phyloP scores from a whole-genome alignment of 257 asterid genomes.

The Solanum pinnatisectum region DNA sequence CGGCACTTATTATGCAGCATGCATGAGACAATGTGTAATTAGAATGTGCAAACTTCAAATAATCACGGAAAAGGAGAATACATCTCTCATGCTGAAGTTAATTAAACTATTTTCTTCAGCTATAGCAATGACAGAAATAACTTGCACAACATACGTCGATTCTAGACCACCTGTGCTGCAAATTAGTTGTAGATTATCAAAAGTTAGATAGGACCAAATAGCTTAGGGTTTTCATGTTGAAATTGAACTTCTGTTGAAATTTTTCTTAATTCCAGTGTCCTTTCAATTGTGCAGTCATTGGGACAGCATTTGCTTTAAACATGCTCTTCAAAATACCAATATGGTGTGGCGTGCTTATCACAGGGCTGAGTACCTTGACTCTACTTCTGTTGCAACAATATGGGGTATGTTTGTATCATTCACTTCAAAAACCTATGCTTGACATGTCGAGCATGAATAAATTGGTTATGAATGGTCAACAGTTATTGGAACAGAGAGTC shows the following conservation, averaged over 20 bases:
- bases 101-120: neutral
- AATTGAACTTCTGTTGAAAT: neutral
- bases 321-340: constrained; percentile 88
- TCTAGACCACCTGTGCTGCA: neutral
- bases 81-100: neutral
- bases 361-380: constrained; percentile 83
- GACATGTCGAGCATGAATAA: neutral
- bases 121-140: neutral
- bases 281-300: constrained; percentile 48
- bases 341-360: constrained; percentile 92
- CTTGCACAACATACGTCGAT: neutral
- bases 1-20: neutral
- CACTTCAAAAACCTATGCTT: neutral
- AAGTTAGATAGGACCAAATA: neutral
- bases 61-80: neutral
- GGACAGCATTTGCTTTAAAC: constrained; percentile 95
- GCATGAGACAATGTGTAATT: neutral
- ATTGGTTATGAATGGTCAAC: neutral
- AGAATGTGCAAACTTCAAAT: neutral
- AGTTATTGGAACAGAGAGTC: neutral
- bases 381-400: constrained; percentile 84
- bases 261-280: neutral
- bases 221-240: neutral
- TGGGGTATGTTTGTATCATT: constrained; percentile 49
- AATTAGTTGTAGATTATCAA: neutral